Conservation (phyloP, 106 monocot species). For the Chionographis japonica region DNA sequence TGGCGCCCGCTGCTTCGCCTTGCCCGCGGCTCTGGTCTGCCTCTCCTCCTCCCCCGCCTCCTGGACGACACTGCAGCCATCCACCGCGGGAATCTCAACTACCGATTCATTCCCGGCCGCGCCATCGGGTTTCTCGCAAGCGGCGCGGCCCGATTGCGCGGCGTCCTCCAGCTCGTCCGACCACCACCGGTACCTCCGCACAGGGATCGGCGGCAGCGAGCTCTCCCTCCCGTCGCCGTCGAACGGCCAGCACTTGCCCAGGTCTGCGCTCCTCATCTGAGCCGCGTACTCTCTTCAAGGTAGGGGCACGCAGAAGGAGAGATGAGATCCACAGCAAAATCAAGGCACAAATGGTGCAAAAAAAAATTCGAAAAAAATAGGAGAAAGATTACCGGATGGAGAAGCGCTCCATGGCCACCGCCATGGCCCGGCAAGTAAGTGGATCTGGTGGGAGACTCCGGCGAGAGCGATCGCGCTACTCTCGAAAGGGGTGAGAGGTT, state of each 20-base stretch:
- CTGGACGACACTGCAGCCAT: no score
- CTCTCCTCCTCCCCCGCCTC: no score
- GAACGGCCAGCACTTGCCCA: conserved; percentile 20
- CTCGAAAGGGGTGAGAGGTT: not conserved
- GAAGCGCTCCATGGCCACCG: conserved; percentile 21
- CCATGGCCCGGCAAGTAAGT: not conserved
- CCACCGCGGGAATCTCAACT: no score
- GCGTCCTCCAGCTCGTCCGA: no score
- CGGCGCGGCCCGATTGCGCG: no score
- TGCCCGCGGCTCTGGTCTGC: no score
- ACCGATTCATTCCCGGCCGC: no score
- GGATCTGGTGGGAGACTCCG: not conserved
- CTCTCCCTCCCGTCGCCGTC: not conserved
- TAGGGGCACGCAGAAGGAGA: not conserved
- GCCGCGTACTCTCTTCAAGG: conserved; percentile 14
- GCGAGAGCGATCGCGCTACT: not conserved
- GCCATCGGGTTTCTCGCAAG: no score
- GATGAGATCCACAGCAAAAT: not conserved
- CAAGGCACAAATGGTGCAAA: not conserved
- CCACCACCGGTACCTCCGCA: no score
- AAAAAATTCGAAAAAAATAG: not conserved
- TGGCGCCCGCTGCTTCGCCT: no score
- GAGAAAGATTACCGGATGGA: conserved; percentile 23
- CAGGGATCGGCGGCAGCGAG: not conserved
- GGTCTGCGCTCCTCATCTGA: not conserved